These are phyloP conservation scores for Flaveria bidentis DNA, from an alignment of 129 eudicot genomes.

Conservation along the genomic window DNA sequence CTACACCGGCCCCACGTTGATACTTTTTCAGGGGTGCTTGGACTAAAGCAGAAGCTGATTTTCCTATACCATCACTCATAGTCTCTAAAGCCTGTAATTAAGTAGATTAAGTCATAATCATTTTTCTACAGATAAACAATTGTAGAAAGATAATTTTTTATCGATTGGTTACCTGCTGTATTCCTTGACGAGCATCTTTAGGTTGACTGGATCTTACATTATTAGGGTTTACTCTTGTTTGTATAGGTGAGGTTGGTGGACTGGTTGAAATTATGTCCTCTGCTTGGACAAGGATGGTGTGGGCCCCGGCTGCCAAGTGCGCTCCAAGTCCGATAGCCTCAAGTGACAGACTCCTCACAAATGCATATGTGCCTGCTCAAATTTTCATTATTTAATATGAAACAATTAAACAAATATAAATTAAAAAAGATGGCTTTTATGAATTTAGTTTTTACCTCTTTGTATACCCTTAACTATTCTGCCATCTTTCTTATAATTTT, in stretches of 20 bases:
- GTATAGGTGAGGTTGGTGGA: constrained; percentile 66
- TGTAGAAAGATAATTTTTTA: not conserved
- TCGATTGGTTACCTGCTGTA: constrained; percentile 57
- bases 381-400: not conserved
- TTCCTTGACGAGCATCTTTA: constrained; percentile 81
- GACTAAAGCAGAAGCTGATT: constrained; percentile 77
- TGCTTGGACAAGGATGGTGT: constrained; percentile 82
- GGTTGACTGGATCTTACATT: constrained; percentile 72
- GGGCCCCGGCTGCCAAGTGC: constrained; percentile 95
- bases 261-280: constrained; percentile 70
- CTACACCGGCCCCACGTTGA: constrained; percentile 76
- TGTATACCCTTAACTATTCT: constrained; percentile 89
- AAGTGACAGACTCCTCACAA: constrained; percentile 87
- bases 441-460: constrained; percentile 72
- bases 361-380: constrained; percentile 71
- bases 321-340: constrained; percentile 96
- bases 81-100: constrained; percentile 77
- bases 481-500: constrained; percentile 79
- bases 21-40: constrained; percentile 75
- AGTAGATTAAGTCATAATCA: not conserved
- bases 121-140: not conserved
- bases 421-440: not conserved
- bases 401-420: not conserved
- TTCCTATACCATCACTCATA: constrained; percentile 79
- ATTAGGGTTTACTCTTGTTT: constrained; percentile 45